Base-by-base conservation (phyloP, 78 protist species). In the Trichosphaerium sp. region DNA sequence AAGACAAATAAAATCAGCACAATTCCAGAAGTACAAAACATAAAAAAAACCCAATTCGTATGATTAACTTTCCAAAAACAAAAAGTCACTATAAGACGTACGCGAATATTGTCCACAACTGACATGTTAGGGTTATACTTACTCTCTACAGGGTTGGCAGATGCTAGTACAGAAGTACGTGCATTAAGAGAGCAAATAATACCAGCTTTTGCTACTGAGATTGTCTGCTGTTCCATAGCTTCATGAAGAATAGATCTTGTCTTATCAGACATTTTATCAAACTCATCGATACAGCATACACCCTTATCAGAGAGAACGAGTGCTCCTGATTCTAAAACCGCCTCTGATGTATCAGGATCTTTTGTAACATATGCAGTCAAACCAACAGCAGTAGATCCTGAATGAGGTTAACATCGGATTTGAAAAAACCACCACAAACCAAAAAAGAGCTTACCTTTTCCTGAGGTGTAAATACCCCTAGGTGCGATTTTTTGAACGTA, bases 141-240 rank as follows among this genome's bases (percentile, higher is more conserved):
- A 0, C 88, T 71, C 41, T 85, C 82, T 25, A 64, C 43, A 1
- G 99, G 99, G 71, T 98, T 98, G 34, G 99, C 99, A 14, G 98
- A 85, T 2, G 99, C 99, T 23, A 98, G 86, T 37, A 98, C 63
- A 4, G 97, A 78, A 0, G 99, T 94, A 32, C 99, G 84, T 1
- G 99, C 99, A 52, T 91, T 86, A 32, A 97, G 88, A 23, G 92
- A 39, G 49, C 96, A 83, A 48, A 98, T 89, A 69, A 98, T 94
- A 32, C 99, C 99, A 3, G 99, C 99, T 69, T 98, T 98, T 48
- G 99, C 99, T n/a, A 98, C 84, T 10, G 99, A 93, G 18, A 98
- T 89, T 15, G 99, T 96, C 58, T 96, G 99, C 75, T 98, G 99
- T 77, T 98, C 99, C 98, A 94, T 92, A 25, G 78, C 99, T 81